phyloP scores from a whole-genome alignment of 352 stramenopile genomes.

The Peronospora belbahrii region DNA sequence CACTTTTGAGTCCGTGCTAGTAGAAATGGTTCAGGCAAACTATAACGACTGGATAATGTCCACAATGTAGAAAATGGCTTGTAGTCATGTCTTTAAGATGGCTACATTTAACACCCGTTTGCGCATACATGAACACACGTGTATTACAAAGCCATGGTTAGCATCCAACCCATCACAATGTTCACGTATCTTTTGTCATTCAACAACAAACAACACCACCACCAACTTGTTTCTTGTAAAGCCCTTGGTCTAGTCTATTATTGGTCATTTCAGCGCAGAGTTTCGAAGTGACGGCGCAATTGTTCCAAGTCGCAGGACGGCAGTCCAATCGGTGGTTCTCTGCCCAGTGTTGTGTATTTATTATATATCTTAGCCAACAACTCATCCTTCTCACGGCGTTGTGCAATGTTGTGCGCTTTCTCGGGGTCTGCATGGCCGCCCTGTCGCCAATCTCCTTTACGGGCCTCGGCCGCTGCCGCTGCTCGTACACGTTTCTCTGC shows the following conservation, averaged over 20 bases:
- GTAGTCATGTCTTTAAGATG: background rate
- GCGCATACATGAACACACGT: too few relatives aligned
- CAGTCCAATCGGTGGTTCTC: slow-evolving; percentile 75
- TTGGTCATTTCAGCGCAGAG: slow-evolving; percentile 30
- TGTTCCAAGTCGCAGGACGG: slow-evolving; percentile 71
- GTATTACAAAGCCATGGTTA: background rate
- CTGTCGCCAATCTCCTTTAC: slow-evolving; percentile 71
- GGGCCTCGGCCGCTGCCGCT: slow-evolving; percentile 57
- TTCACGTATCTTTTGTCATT: too few relatives aligned
- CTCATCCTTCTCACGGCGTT: slow-evolving; percentile 79
- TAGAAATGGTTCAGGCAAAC: background rate
- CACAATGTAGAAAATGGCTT: background rate
- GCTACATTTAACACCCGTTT: too few relatives aligned
- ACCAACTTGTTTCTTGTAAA: too few relatives aligned
- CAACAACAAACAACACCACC: too few relatives aligned
- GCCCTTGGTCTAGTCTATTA: too few relatives aligned
- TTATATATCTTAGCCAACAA: slow-evolving; percentile 78
- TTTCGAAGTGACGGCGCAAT: slow-evolving; percentile 68
- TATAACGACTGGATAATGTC: slow-evolving; percentile 10
- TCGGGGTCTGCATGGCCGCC: slow-evolving; percentile 50
- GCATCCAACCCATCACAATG: background rate
- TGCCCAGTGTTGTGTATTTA: slow-evolving; percentile 61
- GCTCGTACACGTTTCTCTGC: slow-evolving; percentile 59
- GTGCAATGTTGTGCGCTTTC: slow-evolving; percentile 52
- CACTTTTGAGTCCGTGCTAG: slow-evolving; percentile 1